Evolutionary conservation across 768 basidiomycete species (phyloP), one percentile per base, ranked within the genome.

Genomic region (Xerocomellus intermedius): DNA sequence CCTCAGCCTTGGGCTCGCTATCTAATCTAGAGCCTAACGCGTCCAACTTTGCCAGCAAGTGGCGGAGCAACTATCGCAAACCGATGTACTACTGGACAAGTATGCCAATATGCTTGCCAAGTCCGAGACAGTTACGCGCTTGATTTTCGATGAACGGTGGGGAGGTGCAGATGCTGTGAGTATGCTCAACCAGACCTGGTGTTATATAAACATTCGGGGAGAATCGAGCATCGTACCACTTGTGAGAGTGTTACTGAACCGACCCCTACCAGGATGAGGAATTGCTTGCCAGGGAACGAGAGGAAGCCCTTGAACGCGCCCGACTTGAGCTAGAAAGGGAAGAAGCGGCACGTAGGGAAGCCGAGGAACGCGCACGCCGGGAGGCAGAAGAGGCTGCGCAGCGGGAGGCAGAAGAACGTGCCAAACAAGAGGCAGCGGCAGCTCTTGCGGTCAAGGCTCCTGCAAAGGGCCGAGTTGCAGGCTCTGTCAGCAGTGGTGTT

Each of bases 91-190:
- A 53, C 73, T 92, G 55, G 84, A 89, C 70, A 87, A 84, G 77
- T 92, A 92, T 65, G 80, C 88, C 41, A 73, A 72, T 39, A 82
- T 89, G 44, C 74, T 92, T 19, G 79, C 82, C 6, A 84, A 82
- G 66, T 87, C 89, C 2, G 89, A 91, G 68, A 79, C 82, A 14
- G 78, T 82, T 56, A 74, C 87, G 3, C 80, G 80, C 30, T 69
- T 91, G 54, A 82, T 92, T 17, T 84, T 91, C 56, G 89, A 92
- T 65, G 86, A 89, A 56, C 73, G 81, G 54, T 92, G 87, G 87
- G 73, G 80, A 50, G 90, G 90, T 2, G 87, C 84, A 37, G 86
- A 87, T 57, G 82, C 76, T 42, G 90, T 89, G 64, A 73, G 83
- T 74, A 21, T 49, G 30, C 42, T 42, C 26, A 21, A 35, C 36